Evolutionary conservation across 139 green algal species (phyloP), one percentile per base, ranked within the genome.

Genomic region (Chlorella sp.): DNA sequence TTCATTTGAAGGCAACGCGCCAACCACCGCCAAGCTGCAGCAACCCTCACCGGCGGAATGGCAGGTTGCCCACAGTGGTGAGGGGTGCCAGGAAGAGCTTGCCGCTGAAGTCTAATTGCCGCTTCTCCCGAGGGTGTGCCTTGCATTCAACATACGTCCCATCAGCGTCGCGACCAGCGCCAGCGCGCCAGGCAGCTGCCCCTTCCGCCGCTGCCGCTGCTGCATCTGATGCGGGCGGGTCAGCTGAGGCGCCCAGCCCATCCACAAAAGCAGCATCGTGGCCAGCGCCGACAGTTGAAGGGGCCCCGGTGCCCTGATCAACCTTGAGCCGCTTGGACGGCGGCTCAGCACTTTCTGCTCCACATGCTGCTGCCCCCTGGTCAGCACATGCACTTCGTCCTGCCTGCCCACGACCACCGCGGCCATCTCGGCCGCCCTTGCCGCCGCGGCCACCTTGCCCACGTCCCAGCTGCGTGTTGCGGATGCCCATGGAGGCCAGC

Each of bases 11-110:
- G n/a, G n/a, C n/a, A n/a, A n/a, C n/a, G n/a, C n/a, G n/a, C n/a
- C n/a, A n/a, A n/a, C n/a, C n/a, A n/a, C n/a, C n/a, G n/a, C n/a
- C n/a, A n/a, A n/a, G n/a, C 23, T 23, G 23, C 5, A 25, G 38
- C 68, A 6, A n/a, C 47, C 21, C 80, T 26, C 67, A 63, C 80
- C 80, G 91, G 34, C 96, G 90, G 90, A 98, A 99, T 28, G 97
- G 97, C 69, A 99, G 94, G 92, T 99, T 99, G 85, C 97, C 97
- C 30, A 97, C 94, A 12, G 97, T 99, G 17, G 97, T 99, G 23
- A 99, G 89, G 16, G 97, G 97, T 7, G 97, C 97, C 44, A 99
- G 90, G 83, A 98, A 98, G 16, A 94, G 89, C 91, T 98, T 98
- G 28, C 92, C 94, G 9, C 90, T 74, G 39, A 98, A 95, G 87